Evolutionary conservation across 2,329 filamentous ascomycete species (phyloP).

Genomic region (Epichloe sibirici): DNA sequence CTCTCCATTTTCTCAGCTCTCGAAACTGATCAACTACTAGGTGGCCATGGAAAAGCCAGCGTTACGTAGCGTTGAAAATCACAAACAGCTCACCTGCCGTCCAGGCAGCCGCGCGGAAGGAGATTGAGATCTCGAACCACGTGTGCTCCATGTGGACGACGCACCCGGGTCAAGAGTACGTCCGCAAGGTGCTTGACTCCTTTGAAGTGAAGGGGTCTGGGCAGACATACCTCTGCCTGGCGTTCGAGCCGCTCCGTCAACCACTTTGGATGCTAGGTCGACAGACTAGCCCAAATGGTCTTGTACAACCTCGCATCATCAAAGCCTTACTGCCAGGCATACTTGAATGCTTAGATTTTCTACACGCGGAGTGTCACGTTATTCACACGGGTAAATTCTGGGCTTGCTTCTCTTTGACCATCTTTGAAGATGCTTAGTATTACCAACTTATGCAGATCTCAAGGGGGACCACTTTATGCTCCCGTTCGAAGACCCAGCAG

Average conservation of each 20-base stretch:
- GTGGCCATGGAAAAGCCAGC: conserved; percentile 14
- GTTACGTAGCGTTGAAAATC: conserved; percentile 17
- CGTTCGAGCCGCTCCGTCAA: conserved; percentile 15
- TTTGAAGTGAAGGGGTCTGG: conserved; percentile 12
- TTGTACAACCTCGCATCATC: conserved; percentile 12
- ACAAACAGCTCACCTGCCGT: conserved; percentile 14
- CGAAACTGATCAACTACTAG: conserved; percentile 5
- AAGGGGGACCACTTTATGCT: conserved; percentile 16
- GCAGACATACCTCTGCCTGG: conserved; percentile 12
- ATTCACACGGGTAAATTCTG: too few relatives aligned
- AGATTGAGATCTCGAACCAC: conserved; percentile 13
- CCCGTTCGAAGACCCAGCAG: conserved; percentile 12
- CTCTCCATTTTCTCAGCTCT: not conserved
- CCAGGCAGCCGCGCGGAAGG: conserved; percentile 12
- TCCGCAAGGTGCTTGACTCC: conserved; percentile 13
- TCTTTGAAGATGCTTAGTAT: conserved; percentile 18
- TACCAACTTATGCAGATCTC: conserved; percentile 9
- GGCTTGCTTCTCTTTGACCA: too few relatives aligned
- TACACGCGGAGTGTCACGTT: too few relatives aligned
- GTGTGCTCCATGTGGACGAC: conserved; percentile 11
- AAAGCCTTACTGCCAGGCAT: conserved; percentile 20
- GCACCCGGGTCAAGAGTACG: conserved; percentile 12
- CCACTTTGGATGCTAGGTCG: conserved; percentile 16
- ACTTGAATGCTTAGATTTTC: conserved; percentile 19
- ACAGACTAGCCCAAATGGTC: conserved; percentile 9